Evolutionary conservation across 768 basidiomycete genomes (phyloP).

Genomic region (Rubroboletus satanas): DNA sequence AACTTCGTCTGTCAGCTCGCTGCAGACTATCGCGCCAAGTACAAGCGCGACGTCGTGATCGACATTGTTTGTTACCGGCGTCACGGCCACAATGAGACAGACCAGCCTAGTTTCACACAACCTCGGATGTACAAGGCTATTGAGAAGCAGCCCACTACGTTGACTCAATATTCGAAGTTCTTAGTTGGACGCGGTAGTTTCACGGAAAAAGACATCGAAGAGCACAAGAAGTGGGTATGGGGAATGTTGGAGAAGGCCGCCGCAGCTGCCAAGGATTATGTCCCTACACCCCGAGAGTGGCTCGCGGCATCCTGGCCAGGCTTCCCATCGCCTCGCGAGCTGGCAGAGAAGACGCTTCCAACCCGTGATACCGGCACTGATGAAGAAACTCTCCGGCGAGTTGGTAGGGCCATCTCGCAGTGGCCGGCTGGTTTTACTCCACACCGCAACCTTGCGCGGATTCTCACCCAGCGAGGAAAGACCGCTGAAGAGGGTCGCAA

Average conservation of each 20-base stretch:
- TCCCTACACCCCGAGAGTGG: slow-evolving; percentile 95
- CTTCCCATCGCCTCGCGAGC: slow-evolving; percentile 94
- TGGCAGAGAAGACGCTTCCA: slow-evolving; percentile 91
- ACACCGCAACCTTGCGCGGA: slow-evolving; percentile 92
- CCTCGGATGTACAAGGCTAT: slow-evolving; percentile 99
- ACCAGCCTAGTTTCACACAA: slow-evolving; percentile 98
- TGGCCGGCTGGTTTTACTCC: slow-evolving; percentile 83
- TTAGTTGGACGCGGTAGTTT: slow-evolving; percentile 89
- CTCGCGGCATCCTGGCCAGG: slow-evolving; percentile 97
- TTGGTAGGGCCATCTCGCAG: slow-evolving; percentile 84
- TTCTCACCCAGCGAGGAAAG: slow-evolving; percentile 83
- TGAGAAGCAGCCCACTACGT: slow-evolving; percentile 85
- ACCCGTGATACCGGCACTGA: slow-evolving; percentile 82
- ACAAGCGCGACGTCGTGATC: slow-evolving; percentile 97
- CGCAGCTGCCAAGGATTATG: slow-evolving; percentile 92
- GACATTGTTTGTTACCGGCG: slow-evolving; percentile 99
- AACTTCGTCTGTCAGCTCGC: slow-evolving; percentile 98
- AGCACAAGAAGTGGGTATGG: slow-evolving; percentile 99
- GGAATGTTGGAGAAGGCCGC: slow-evolving; percentile 96
- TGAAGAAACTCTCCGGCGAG: slow-evolving; percentile 67
- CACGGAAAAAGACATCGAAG: slow-evolving; percentile 93
- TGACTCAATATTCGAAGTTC: slow-evolving; percentile 90
- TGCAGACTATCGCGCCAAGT: slow-evolving; percentile 96
- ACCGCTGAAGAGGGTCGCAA: slow-evolving; percentile 84
- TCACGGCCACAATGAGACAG: slow-evolving; percentile 99